These are phyloP conservation scores for Misopates orontium DNA, from an alignment of 257 asterid genomes.

Conservation along the genomic window DNA sequence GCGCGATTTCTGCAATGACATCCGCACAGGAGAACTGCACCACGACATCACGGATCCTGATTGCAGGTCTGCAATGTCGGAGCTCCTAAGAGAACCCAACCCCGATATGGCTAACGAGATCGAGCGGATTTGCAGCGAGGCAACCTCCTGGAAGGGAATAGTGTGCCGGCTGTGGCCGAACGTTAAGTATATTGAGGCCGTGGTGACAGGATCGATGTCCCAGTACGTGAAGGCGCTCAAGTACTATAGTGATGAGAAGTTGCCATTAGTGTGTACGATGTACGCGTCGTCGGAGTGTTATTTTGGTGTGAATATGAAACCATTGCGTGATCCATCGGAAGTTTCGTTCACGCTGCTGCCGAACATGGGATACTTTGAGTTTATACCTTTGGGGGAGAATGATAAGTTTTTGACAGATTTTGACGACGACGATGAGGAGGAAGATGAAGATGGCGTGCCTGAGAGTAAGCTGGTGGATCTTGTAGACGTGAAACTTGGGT, in stretches of 20 bases:
- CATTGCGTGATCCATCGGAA: constrained; percentile 56
- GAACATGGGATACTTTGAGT: constrained; percentile 73
- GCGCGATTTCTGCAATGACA: constrained; percentile 57
- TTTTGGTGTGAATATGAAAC: constrained; percentile 68
- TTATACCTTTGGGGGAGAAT: constrained; percentile 58
- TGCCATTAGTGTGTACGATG: constrained; percentile 73
- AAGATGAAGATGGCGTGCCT: constrained; percentile 40
- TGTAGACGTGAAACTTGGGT: constrained; percentile 55
- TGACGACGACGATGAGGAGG: constrained; percentile 48
- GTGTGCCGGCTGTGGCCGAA: constrained; percentile 69
- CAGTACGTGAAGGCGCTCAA: constrained; percentile 64
- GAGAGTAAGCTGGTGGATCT: constrained; percentile 56
- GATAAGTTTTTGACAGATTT: constrained; percentile 45
- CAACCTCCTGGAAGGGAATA: constrained; percentile 70
- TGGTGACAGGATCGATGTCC: constrained; percentile 81
- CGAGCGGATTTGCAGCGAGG: constrained; percentile 46
- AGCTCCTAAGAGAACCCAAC: constrained; percentile 38
- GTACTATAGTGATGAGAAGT: constrained; percentile 56
- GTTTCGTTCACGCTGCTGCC: constrained; percentile 72
- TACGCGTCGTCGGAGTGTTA: constrained; percentile 76
- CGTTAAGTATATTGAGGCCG: constrained; percentile 78
- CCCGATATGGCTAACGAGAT: constrained; percentile 59
- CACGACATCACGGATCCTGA: constrained; percentile 45
- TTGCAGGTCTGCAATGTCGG: constrained; percentile 44
- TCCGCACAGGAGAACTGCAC: constrained; percentile 50